Evolutionary conservation across 2,329 filamentous ascomycete genomes (phyloP), one percentile per base, ranked within the genome.

Genomic region (Diaporthe citriasiana): DNA sequence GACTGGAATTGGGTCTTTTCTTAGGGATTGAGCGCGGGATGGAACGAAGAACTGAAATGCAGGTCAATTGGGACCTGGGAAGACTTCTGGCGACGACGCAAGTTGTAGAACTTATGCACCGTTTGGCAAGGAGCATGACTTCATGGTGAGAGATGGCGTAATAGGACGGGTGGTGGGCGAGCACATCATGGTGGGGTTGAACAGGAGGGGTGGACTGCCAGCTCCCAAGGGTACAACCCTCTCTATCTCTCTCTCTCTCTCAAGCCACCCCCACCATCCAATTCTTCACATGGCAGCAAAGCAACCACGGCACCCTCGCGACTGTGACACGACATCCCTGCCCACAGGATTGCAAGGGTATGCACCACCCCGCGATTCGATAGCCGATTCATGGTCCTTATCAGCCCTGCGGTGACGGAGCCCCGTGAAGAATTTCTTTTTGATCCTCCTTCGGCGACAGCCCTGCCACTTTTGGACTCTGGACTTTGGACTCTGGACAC

Each of bases 341-440:
- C 68, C 60, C 19, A 17, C 56, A 42, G 7, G 0, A n/a, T 3
- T 38, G n/a, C 30, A 56, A 45, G 71, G 72, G 55, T 73, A n/a
- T 47, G 38, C 51, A 70, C 53, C 69, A 73, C 72, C 74, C 74
- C 72, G 72, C 74, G 74, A 70, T 72, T 47, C n/a, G 73, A 72
- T 72, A 72, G 27, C 59, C 19, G 72, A 68, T 71, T 71, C 57
- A 60, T 56, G n/a, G 15, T 42, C 19, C 73, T 73, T 74, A 74
- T 74, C 73, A 66, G 63, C 35, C 42, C 63, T 57, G 59, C 33
- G 51, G 40, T 56, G 35, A 66, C 45, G 70, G 56, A 56, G 59
- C 73, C 73, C 73, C 73, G 63, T 66, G 45, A 73, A 70, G 66
- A 75, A 55, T 73, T 75, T 74, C 65, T 73, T 30, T 56, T 55